phyloP scores from a whole-genome alignment of 345 rosid species.

The Bretschneidera sinensis region DNA sequence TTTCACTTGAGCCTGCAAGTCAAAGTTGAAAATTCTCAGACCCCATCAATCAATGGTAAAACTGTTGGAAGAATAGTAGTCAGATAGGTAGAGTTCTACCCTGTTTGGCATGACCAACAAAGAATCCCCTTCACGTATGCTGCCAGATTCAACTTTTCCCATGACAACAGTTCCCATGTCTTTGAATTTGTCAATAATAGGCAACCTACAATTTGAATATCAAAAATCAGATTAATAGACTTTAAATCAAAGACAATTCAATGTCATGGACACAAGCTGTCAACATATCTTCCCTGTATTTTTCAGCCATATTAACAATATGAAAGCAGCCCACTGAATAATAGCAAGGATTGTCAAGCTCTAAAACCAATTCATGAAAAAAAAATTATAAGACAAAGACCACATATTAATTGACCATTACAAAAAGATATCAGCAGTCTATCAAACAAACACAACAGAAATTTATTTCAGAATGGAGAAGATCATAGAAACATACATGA shows the following conservation, averaged over 20 bases:
- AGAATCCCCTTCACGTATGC: constrained; percentile 77
- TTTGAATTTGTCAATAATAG: constrained; percentile 93
- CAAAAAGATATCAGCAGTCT: neutral
- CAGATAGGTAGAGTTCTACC: constrained; percentile 37
- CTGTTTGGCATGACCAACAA: constrained; percentile 90
- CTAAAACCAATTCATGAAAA: neutral
- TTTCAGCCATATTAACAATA: too few relatives aligned
- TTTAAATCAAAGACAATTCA: too few relatives aligned
- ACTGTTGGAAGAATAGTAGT: neutral
- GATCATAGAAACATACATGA: neutral
- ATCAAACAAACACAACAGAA: neutral
- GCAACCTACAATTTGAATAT: constrained; percentile 60
- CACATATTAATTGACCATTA: too few relatives aligned
- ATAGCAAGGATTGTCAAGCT: too few relatives aligned
- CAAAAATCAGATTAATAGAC: constrained; percentile 4
- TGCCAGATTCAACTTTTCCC: constrained; percentile 97
- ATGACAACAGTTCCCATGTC: constrained; percentile 98
- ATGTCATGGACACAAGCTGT: neutral
- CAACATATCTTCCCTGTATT: neutral
- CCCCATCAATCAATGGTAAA: constrained; percentile 6
- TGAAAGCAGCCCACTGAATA: too few relatives aligned
- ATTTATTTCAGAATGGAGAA: constrained; percentile 1
- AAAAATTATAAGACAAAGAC: neutral
- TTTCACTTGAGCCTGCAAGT: constrained; percentile 68
- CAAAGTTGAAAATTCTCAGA: constrained; percentile 6